Evolutionary conservation across 768 basidiomycete species (phyloP).

Genomic region (Kwoniella dejecticola): DNA sequence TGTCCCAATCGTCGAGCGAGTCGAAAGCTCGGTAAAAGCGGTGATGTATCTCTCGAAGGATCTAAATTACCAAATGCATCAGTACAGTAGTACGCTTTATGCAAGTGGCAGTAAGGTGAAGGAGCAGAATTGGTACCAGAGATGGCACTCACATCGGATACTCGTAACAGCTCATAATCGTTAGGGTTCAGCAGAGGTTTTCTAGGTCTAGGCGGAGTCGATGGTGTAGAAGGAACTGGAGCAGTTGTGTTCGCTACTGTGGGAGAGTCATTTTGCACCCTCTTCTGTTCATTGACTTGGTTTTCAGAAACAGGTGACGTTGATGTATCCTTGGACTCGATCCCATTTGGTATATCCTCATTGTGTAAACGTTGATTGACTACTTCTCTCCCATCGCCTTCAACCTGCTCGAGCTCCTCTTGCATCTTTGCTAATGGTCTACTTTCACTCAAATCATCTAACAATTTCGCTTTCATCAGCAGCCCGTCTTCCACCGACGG

Average conservation of each 20-base stretch:
- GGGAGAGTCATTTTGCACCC: no score
- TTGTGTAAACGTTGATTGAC: no score
- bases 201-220: conserved; percentile 20
- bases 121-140: no score
- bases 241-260: no score
- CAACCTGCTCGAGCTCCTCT: conserved; percentile 59
- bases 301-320: not conserved
- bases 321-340: not conserved
- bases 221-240: not conserved
- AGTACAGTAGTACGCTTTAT: not conserved
- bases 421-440: conserved; percentile 86
- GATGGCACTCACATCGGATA: conserved; percentile 68
- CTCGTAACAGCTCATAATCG: conserved; percentile 75
- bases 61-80: conserved; percentile 58
- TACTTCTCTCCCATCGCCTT: conserved; percentile 16
- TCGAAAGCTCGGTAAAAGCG: conserved; percentile 75
- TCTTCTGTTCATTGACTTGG: not conserved
- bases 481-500: conserved; percentile 62
- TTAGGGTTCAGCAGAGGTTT: conserved; percentile 79
- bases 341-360: no score
- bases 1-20: conserved; percentile 25
- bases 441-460: conserved; percentile 82
- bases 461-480: conserved; percentile 69
- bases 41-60: conserved; percentile 77
- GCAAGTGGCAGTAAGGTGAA: not conserved